Base-by-base conservation (phyloP, 2,329 filamentous ascomycete species). In the Xylaria sp. region DNA sequence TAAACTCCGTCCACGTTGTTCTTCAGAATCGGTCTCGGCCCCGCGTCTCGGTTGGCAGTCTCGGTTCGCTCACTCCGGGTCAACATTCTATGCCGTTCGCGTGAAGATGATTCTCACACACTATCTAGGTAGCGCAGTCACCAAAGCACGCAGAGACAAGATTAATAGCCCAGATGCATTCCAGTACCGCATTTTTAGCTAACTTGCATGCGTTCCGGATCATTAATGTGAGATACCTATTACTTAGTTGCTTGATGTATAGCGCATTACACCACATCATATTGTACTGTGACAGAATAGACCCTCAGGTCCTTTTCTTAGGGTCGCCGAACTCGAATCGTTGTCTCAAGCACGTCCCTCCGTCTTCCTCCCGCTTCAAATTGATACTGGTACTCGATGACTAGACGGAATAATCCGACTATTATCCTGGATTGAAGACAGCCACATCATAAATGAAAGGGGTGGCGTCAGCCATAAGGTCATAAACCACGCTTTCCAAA, bases 401-500 rank as follows among this genome's bases (percentile, higher is more conserved):
- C 51, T 13, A 54, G 15, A 15, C 15, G 51, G 31, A 9, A 54
- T 22, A 13, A 53, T 15, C 50, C 33, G 50, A 39, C 17, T 25
- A 5, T 25, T 42, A 11, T 10, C 55, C 27, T 25, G 25, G 36
- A 31, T 11, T 50, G 31, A 25, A 58, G 45, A 50, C 29, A 58
- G 29, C 36, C 45, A 57, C 36, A 29, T 57, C 25, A 33, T 6
- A 53, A 31, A 29, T 11, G 6, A 45, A 45, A 51, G 27, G 22
- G 11, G 47, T 27, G 39, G 45, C 39, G 36, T 17, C 22, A 25
- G 22, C 29, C 29, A 36, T 36, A 9, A 6, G 29, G 29, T 39
- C 17, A 51, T 45, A 55, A 61, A 45, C 36, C 51, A 61, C 36
- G 13, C 47, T 56, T 55, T 49, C 44, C 31, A 27, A 15, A 25